These are phyloP conservation scores for Polygonum maritimum DNA, from an alignment of 148 eudicot species.

Conservation along the genomic window DNA sequence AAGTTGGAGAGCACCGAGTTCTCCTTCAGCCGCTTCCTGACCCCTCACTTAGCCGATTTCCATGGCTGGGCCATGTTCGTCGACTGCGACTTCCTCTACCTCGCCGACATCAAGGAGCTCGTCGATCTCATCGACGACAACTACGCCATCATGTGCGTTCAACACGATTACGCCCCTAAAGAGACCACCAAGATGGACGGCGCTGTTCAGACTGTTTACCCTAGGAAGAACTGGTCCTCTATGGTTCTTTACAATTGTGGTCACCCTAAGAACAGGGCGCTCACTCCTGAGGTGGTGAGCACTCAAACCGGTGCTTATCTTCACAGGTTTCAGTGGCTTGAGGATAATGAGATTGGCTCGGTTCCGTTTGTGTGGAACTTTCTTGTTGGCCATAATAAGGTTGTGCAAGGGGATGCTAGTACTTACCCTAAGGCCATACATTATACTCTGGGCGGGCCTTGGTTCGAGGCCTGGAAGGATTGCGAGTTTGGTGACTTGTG, in stretches of 20 bases:
- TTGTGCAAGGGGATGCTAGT: slow-evolving; percentile 41
- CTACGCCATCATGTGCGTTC: slow-evolving; percentile 88
- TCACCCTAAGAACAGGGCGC: slow-evolving; percentile 57
- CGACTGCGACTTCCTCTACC: slow-evolving; percentile 84
- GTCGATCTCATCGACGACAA: slow-evolving; percentile 62
- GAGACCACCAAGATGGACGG: slow-evolving; percentile 98
- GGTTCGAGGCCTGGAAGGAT: slow-evolving; percentile 91
- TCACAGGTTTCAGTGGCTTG: slow-evolving; percentile 88
- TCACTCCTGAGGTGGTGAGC: slow-evolving; percentile 74
- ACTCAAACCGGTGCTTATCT: slow-evolving; percentile 59
- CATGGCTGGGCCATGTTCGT: slow-evolving; percentile 96
- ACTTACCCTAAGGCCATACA: slow-evolving; percentile 79
- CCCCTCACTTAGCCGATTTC: slow-evolving; percentile 62
- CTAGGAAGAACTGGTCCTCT: slow-evolving; percentile 96
- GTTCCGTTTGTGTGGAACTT: slow-evolving; percentile 92
- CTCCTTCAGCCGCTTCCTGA: slow-evolving; percentile 70
- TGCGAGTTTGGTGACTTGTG: slow-evolving; percentile 62
- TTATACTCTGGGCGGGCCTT: slow-evolving; percentile 92
- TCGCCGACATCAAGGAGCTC: slow-evolving; percentile 58
- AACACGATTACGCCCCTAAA: slow-evolving; percentile 89
- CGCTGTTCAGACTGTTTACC: slow-evolving; percentile 83
- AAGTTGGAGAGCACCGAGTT: slow-evolving; percentile 93
- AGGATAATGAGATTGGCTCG: slow-evolving; percentile 78
- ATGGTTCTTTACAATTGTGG: slow-evolving; percentile 95
- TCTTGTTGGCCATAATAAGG: slow-evolving; percentile 88